These are phyloP conservation scores for Naegleria lovaniensis DNA, from an alignment of 208 protist species.

Conservation along the genomic window DNA sequence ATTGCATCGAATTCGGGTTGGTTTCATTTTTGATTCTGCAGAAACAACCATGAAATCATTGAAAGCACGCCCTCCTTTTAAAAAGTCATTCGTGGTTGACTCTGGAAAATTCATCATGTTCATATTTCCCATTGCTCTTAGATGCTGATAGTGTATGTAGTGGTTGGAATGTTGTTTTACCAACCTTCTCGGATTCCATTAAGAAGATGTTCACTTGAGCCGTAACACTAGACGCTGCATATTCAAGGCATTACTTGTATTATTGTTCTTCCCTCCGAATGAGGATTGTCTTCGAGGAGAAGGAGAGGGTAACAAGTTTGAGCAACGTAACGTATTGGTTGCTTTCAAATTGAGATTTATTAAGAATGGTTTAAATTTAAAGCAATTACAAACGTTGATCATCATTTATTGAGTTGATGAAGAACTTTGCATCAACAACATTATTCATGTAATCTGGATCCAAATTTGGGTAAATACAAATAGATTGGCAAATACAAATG, in stretches of 20 bases:
- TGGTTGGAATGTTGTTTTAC: not conserved
- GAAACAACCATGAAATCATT: too few species aligned
- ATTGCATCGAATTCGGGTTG: too few species aligned
- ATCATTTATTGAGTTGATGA: too few species aligned
- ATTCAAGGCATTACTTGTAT: not conserved
- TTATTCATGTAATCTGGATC: too few species aligned
- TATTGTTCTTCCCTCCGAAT: not conserved
- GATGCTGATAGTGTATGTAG: not conserved
- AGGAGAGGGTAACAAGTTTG: not conserved
- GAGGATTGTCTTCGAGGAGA: not conserved
- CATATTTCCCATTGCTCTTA: not conserved
- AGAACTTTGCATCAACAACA: too few species aligned
- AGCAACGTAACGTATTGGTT: too few species aligned
- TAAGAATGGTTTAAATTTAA: too few species aligned
- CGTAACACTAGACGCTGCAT: not conserved
- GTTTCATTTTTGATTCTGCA: too few species aligned
- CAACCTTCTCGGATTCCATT: not conserved
- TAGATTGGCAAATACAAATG: too few species aligned
- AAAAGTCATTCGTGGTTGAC: not conserved
- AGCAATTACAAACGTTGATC: too few species aligned
- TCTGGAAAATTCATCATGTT: not conserved
- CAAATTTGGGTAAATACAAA: too few species aligned
- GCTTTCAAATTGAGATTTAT: too few species aligned
- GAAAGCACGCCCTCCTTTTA: not conserved
- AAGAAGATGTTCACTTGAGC: not conserved